A percentile compares a stretch with the other conserved stretches of the same genome.
Conservation (phyloP, 352 stramenopile species). For the Plasmopara halstedii region DNA sequence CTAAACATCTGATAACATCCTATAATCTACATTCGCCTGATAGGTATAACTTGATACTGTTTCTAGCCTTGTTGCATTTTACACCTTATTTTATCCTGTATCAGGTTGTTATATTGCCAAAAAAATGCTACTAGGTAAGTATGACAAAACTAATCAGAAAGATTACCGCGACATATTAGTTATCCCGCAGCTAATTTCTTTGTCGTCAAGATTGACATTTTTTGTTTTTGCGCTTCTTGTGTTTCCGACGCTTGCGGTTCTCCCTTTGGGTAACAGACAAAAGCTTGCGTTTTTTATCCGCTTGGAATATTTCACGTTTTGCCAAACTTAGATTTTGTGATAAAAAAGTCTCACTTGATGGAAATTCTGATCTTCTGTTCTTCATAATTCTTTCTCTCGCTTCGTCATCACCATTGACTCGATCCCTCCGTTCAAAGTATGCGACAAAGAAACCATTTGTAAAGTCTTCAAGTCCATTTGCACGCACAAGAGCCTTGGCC, state of each 20-base stretch:
- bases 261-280: conserved; percentile 60
- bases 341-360: not conserved
- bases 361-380: not conserved
- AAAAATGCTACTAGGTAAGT: no score
- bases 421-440: conserved; percentile 83
- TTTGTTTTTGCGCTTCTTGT: conserved; percentile 49
- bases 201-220: not conserved
- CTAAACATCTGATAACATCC: no score
- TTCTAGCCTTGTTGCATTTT: no score
- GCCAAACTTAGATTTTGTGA: not conserved
- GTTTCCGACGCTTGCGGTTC: conserved; percentile 67
- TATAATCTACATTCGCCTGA: no score
- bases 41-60: no score
- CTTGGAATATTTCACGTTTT: not conserved
- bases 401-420: not conserved
- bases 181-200: not conserved
- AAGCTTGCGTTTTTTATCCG: conserved; percentile 52
- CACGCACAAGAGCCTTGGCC: conserved; percentile 83
- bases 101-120: no score
- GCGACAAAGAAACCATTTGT: conserved; percentile 97
- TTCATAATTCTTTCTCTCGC: not conserved
- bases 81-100: no score
- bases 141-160: no score
- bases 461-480: conserved; percentile 87
- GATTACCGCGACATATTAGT: not conserved